Conservation (phyloP, 768 basidiomycete species). For the Auricularia heimuer region DNA sequence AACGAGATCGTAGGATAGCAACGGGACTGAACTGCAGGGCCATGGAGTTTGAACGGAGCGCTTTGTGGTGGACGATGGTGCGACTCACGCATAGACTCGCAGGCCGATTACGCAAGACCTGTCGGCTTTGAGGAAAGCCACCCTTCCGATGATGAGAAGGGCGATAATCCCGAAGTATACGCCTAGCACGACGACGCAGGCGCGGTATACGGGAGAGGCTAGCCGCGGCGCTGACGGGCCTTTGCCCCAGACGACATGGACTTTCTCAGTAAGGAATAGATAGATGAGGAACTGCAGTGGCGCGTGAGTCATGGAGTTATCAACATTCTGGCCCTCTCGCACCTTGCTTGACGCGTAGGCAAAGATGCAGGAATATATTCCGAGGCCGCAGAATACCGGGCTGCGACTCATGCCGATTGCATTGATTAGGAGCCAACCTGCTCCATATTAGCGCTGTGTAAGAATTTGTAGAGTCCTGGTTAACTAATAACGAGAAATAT, state of each 20-base stretch:
- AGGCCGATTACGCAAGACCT: not conserved
- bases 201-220: not conserved
- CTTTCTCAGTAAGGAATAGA: not conserved
- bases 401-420: not conserved
- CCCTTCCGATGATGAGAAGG: not conserved
- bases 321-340: not conserved
- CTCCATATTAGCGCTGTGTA: not conserved
- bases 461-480: not conserved
- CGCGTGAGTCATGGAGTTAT: not conserved
- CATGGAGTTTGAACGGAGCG: not conserved
- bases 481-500: not conserved
- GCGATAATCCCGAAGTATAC: not conserved
- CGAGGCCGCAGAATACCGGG: not conserved
- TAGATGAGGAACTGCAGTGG: not conserved
- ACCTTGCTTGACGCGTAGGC: not conserved
- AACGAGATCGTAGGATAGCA: not conserved
- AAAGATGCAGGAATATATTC: not conserved
- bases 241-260: not conserved
- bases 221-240: not conserved
- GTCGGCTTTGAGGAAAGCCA: not conserved
- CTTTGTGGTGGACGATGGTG: not conserved
- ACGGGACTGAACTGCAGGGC: not conserved
- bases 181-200: not conserved
- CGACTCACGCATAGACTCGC: not conserved
- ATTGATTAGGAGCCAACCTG: not conserved